These are phyloP conservation scores for Pseudocercospora musae DNA, from an alignment of 2,329 filamentous ascomycete genomes.

Conservation along the genomic window DNA sequence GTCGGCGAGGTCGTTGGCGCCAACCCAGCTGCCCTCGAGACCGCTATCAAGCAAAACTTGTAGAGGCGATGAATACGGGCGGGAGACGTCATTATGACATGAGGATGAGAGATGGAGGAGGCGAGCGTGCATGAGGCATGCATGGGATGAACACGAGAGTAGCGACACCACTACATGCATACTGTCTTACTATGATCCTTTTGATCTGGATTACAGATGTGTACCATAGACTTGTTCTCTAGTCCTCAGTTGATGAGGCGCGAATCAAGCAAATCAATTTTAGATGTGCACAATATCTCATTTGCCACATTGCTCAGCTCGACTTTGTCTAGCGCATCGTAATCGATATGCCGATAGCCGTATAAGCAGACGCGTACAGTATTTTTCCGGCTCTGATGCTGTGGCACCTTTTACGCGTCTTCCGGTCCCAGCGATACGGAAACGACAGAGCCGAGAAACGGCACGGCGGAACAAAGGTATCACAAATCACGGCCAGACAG, in stretches of 20 bases:
- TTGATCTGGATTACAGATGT: neutral
- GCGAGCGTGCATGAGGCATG: neutral
- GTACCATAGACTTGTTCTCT: neutral
- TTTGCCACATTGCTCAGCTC: neutral
- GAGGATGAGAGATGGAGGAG: neutral
- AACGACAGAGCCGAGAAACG: neutral
- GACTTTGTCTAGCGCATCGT: neutral
- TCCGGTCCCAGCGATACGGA: neutral
- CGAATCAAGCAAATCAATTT: neutral
- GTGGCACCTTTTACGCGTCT: neutral
- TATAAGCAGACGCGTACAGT: neutral
- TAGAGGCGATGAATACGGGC: neutral
- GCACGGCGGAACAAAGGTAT: neutral
- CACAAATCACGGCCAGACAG: neutral
- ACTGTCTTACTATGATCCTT: neutral
- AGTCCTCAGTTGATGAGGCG: neutral
- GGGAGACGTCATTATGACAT: conserved; percentile 5
- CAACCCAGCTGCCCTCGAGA: conserved; percentile 66
- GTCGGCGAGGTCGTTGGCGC: conserved; percentile 73
- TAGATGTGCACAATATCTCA: neutral
- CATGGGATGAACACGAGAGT: neutral
- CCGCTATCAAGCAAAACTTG: conserved; percentile 41
- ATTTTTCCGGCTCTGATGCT: neutral
- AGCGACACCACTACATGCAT: neutral
- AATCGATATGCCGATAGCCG: neutral